Evolutionary conservation across 2,329 filamentous ascomycete species (phyloP), one percentile per base, ranked within the genome.

Genomic region (Diaporthe ilicicola): DNA sequence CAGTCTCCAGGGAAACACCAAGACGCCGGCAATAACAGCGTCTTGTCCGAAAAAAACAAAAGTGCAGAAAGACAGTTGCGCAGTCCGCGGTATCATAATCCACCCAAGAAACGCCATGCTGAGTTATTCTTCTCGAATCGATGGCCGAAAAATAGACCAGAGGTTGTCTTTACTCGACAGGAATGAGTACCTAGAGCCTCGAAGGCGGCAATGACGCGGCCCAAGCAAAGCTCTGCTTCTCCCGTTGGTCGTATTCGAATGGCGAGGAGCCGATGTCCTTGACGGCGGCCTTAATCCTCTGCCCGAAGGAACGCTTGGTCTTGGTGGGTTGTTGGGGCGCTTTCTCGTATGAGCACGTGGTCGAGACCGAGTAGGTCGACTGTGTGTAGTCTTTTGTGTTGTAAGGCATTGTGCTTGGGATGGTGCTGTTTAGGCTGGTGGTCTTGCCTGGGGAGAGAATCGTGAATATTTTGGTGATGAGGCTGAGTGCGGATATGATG

Each of bases 291-390:
- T 73, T 73, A 1, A 75, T 24, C 13, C 70, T 69, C 32, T 71
- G 69, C 29, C 37, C 64, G 29, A 71, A 27, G 29, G 71, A 72
- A 10, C 67, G 53, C 27, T 72, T 74, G 17, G 73, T 37, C 39
- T 69, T 62, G 24, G 56, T 34, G n/a, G 62, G 17, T 12, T 50
- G 27, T 19, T 70, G 59, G 22, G 70, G 12, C 51, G 78, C 74
- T 73, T 81, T 81, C 70, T 70, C 66, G 75, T 75, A 77, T 34
- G 78, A 80, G 75, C 74, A 77, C 59, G 79, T 77, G 32, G 77
- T 76, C 54, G 77, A 77, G 66, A 75, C 78, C 39, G 80, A 80
- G 74, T 76, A 73, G 55, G 76, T 73, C 48, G 80, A 81, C 51
- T 77, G 75, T 24, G 78, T 74, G 74, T 72, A 72, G 39, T 79